Conservation (phyloP, 345 rosid species). For the Pseudoturritis turrita region DNA sequence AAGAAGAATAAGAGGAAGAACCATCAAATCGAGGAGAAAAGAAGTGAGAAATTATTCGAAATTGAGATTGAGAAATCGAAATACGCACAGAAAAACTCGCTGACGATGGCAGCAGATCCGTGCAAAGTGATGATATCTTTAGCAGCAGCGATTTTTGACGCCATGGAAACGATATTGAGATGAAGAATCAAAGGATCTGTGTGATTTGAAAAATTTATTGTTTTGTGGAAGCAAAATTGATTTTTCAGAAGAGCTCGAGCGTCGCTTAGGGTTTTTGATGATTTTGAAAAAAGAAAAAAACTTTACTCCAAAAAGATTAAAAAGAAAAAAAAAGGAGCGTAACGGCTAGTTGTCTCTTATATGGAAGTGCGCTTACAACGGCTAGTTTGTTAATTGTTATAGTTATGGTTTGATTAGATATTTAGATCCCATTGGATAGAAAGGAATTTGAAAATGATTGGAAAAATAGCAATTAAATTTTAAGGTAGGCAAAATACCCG, state of each 20-base stretch:
- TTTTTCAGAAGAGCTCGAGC: neutral
- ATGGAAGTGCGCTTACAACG: conserved; percentile 24
- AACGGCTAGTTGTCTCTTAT: conserved; percentile 28
- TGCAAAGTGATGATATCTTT: conserved; percentile 95
- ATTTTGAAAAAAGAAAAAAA: neutral
- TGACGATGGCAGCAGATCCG: conserved; percentile 95
- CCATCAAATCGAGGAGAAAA: conserved; percentile 3
- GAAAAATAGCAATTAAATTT: neutral
- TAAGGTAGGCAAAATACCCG: too few relatives aligned
- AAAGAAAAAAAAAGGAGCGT: neutral
- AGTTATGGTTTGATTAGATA: too few relatives aligned
- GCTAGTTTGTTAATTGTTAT: conserved; percentile 3
- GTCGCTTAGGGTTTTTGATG: conserved; percentile 1
- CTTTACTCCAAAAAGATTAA: too few relatives aligned
- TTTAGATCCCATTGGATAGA: neutral
- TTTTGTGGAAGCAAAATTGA: neutral
- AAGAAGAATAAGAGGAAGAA: neutral
- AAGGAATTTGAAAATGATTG: neutral
- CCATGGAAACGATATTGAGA: conserved; percentile 39
- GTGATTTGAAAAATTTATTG: neutral
- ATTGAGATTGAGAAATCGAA: neutral
- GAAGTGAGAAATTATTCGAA: neutral
- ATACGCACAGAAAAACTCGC: conserved; percentile 84
- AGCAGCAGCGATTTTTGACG: conserved; percentile 66
- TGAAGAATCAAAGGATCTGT: neutral